phyloP scores from a whole-genome alignment of 78 protist genomes.

The Dictyostelium capitatum region DNA sequence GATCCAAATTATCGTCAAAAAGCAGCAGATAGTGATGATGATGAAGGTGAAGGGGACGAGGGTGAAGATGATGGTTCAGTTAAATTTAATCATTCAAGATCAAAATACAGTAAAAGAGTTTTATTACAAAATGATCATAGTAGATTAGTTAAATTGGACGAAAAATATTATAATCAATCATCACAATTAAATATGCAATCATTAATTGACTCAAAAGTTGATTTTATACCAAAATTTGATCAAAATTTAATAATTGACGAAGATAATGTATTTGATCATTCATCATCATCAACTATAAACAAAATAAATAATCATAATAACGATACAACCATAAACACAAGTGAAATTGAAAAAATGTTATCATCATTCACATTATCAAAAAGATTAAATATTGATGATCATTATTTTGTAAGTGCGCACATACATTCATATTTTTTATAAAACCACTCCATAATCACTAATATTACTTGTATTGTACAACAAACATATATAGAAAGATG shows the following conservation, averaged over 20 bases:
- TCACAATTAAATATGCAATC: conserved; percentile 55
- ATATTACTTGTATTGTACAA: background rate
- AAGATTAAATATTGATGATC: conserved; percentile 46
- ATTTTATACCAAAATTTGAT: conserved; percentile 66
- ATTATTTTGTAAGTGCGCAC: conserved; percentile 56
- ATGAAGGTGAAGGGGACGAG: background rate
- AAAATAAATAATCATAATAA: background rate
- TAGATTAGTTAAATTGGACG: conserved; percentile 6
- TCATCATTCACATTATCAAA: conserved; percentile 4
- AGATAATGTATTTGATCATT: background rate
- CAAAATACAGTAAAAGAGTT: conserved; percentile 57
- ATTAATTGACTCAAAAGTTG: conserved; percentile 40
- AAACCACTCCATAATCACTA: background rate
- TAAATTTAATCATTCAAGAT: conserved; percentile 36
- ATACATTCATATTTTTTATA: background rate
- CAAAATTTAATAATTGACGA: background rate
- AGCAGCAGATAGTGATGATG: background rate
- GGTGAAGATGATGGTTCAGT: background rate
- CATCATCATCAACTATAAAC: too few species aligned
- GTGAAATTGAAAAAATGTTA: conserved; percentile 39
- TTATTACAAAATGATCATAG: conserved; percentile 7
- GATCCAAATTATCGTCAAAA: conserved; percentile 22
- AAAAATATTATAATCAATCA: background rate
- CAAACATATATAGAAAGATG: conserved; percentile 17
- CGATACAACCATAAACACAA: background rate